These are phyloP conservation scores for Dovyalis caffra DNA, from an alignment of 345 rosid genomes.

Conservation along the genomic window DNA sequence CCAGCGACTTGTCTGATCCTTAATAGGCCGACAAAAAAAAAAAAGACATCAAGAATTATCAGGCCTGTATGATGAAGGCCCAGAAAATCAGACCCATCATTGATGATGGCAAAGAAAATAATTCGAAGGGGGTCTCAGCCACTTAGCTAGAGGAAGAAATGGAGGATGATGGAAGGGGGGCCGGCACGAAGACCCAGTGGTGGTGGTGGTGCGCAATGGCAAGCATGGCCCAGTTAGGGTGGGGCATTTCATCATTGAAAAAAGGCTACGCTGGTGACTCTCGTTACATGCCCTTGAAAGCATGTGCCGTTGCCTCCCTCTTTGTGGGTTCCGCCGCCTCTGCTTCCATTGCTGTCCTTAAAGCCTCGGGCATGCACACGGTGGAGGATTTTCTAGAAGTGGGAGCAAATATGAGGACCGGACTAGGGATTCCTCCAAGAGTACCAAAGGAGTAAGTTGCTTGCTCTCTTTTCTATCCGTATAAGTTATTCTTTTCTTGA, in stretches of 20 bases:
- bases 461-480: background rate
- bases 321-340: conserved; percentile 57
- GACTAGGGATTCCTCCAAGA: conserved; percentile 37
- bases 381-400: conserved; percentile 54
- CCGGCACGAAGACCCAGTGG: conserved; percentile 17
- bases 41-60: too few relatives aligned
- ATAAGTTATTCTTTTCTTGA: background rate
- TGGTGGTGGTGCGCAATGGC: conserved; percentile 43
- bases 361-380: conserved; percentile 56
- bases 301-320: conserved; percentile 58
- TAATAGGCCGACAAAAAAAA: too few relatives aligned
- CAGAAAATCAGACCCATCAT: background rate
- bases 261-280: conserved; percentile 58
- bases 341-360: conserved; percentile 41
- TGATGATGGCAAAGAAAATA: too few relatives aligned
- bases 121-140: too few relatives aligned
- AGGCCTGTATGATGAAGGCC: background rate
- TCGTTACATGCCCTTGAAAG: conserved; percentile 57
- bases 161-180: conserved; percentile 10
- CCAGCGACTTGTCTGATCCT: too few relatives aligned
- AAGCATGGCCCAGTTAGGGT: conserved; percentile 41
- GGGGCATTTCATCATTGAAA: conserved; percentile 45
- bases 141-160: background rate
- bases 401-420: conserved; percentile 44
- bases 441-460: conserved; percentile 21